These are phyloP conservation scores for Eruca vesicaria DNA, from an alignment of 441 rosid genomes.

Conservation along the genomic window DNA sequence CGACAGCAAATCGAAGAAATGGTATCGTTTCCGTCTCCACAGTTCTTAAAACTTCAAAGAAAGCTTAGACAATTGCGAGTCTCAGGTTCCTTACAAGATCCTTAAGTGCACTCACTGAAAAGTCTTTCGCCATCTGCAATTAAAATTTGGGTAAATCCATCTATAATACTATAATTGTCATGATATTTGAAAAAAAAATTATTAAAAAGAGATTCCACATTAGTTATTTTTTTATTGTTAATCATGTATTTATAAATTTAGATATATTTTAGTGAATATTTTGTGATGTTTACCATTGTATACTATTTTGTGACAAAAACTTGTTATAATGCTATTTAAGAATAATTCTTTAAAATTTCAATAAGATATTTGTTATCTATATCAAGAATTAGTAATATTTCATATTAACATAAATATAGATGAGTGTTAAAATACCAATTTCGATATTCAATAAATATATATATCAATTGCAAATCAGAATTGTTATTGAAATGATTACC, in stretches of 20 bases:
- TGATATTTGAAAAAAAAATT: background rate
- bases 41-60: background rate
- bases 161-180: background rate
- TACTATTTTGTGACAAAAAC: background rate
- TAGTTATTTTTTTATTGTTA: background rate
- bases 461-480: background rate
- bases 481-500: conserved; percentile 14
- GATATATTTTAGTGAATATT: background rate
- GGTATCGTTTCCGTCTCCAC: background rate
- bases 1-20: background rate
- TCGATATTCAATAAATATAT: background rate
- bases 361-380: background rate
- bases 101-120: conserved; percentile 33
- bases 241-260: background rate
- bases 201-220: background rate
- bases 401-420: background rate
- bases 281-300: background rate
- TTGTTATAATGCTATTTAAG: background rate
- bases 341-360: background rate
- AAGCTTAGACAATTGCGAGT: conserved; percentile 36
- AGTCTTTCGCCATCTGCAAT: conserved; percentile 52
- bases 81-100: conserved; percentile 54
- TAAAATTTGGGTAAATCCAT: background rate
- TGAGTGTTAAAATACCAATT: background rate
- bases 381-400: background rate